Evolutionary conservation across 108 stramenopile species (phyloP), one percentile per base, ranked within the genome.

Genomic region (Nitzschia sp.): DNA sequence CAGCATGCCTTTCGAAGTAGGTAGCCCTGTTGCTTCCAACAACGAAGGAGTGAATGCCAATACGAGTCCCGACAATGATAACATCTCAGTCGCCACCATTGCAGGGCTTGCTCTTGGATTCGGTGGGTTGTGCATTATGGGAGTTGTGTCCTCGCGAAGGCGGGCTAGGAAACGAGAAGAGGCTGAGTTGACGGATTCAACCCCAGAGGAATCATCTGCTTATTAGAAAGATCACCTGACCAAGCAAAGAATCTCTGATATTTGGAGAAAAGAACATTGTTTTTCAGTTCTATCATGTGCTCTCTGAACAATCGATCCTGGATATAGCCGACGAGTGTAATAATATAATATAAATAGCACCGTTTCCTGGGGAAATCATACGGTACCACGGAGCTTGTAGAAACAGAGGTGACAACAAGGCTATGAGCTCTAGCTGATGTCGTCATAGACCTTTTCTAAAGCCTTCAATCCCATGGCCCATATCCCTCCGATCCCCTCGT

Each of bases 391-490:
- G n/a, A n/a, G n/a, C n/a, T n/a, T n/a, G n/a, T n/a, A n/a, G n/a
- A n/a, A n/a, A n/a, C n/a, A n/a, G n/a, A n/a, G n/a, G n/a, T n/a
- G n/a, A n/a, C n/a, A n/a, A n/a, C n/a, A n/a, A n/a, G n/a, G n/a
- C n/a, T n/a, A n/a, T n/a, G n/a, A n/a, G n/a, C n/a, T n/a, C n/a
- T n/a, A n/a, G n/a, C n/a, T 61, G 25, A 61, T 19, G n/a, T 61
- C 60, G 22, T 61, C 60, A 41, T 61, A 61, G 2, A 61, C 60
- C 23, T 22, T 19, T 61, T 61, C 60, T 5, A 61, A 31, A 11
- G 60, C 60, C 32, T 34, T 41, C 17, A 61, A 41, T 45, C 60
- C 60, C 38, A 31, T 61, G 35, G 60, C 31, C 60, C 60, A 61
- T 1, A 61, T 19, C 16, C 50, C 50, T 30, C 50, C 35, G 21